Conservation (phyloP, 2,329 filamentous ascomycete genomes). For the Aspergillus brunneoviolaceus region DNA sequence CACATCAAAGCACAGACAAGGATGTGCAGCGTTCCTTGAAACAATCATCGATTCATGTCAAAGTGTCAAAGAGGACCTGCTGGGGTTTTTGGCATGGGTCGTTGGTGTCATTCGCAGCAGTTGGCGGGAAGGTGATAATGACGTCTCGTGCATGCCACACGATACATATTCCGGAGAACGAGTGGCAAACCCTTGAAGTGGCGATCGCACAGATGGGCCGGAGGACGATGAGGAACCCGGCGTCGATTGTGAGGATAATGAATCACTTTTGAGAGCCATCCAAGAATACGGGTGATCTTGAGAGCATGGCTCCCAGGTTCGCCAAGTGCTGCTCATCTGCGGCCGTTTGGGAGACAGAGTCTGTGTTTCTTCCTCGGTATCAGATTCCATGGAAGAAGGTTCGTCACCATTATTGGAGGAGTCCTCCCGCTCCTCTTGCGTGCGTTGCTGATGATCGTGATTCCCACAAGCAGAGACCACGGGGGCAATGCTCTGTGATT, state of each 20-base stretch:
- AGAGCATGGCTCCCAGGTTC: slow-evolving; percentile 11
- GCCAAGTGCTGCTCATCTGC: not conserved
- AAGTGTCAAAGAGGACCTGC: not conserved
- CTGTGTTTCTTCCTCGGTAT: slow-evolving; percentile 13
- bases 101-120: slow-evolving; percentile 21
- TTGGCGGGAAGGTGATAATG: slow-evolving; percentile 11
- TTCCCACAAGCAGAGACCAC: not conserved
- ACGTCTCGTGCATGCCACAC: slow-evolving; percentile 9
- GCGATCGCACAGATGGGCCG: slow-evolving; percentile 8
- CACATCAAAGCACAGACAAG: not conserved
- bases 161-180: slow-evolving; percentile 1
- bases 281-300: slow-evolving; percentile 5
- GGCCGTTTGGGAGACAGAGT: slow-evolving; percentile 5
- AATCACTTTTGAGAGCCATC: not conserved
- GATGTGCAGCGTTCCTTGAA: not conserved
- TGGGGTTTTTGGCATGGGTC: slow-evolving; percentile 5
- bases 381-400: slow-evolving; percentile 5
- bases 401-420: slow-evolving; percentile 3
- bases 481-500: slow-evolving; percentile 12
- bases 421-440: not conserved
- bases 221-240: not conserved
- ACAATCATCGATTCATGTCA: not conserved
- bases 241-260: slow-evolving; percentile 5
- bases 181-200: not conserved
- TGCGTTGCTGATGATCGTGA: not conserved